A percentile compares a stretch with the other conserved stretches of the same genome.
These are phyloP conservation scores for Rhododendron williamsianum DNA, from an alignment of 148 eudicot genomes.

Conservation along the genomic window DNA sequence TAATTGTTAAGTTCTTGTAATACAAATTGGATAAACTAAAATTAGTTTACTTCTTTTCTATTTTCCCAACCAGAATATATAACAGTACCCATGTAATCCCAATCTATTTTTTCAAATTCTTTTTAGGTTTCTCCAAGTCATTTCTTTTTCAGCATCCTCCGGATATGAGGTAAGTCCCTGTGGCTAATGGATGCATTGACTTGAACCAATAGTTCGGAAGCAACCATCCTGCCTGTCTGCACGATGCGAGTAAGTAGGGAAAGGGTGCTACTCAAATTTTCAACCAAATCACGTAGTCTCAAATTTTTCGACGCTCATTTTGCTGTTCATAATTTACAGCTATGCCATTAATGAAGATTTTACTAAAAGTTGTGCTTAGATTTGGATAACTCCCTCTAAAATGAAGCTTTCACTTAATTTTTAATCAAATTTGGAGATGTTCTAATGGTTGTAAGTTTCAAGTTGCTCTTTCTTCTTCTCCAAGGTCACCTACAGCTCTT, in stretches of 20 bases:
- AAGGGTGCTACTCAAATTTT: background rate
- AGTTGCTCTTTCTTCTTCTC: background rate
- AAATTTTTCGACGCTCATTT: background rate
- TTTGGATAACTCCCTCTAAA: background rate
- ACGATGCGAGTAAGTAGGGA: background rate
- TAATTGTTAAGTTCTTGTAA: background rate
- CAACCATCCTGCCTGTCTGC: background rate
- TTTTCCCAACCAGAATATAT: background rate
- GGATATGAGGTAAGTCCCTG: background rate
- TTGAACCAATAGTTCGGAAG: background rate
- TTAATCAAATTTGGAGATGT: background rate
- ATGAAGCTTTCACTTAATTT: background rate
- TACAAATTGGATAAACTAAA: background rate
- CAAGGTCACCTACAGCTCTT: background rate
- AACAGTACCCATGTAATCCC: background rate
- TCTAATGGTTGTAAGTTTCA: background rate
- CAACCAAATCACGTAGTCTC: background rate
- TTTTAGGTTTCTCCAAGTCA: background rate
- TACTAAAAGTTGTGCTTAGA: background rate
- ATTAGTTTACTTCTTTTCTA: background rate
- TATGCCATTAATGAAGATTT: background rate
- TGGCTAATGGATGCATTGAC: background rate
- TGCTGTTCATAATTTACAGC: background rate
- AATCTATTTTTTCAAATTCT: background rate
- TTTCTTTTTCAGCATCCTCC: background rate